Conservation (phyloP, 306 rosid genomes). For the Echinosophora koreensis region DNA sequence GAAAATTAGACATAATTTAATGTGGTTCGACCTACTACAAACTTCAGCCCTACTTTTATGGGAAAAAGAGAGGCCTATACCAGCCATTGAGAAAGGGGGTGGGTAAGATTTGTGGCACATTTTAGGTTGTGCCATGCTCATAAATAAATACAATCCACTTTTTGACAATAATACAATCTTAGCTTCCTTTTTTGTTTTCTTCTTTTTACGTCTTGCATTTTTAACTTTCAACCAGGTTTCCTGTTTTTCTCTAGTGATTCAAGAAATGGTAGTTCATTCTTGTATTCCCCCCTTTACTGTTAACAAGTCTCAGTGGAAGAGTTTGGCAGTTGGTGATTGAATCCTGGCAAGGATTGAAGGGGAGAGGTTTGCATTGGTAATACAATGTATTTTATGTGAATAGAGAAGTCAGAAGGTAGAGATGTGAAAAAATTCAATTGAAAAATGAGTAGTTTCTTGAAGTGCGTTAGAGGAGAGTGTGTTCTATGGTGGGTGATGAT, state of each 20-base stretch:
- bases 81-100: too few relatives aligned
- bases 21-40: too few relatives aligned
- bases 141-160: too few relatives aligned
- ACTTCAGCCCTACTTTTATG: too few relatives aligned
- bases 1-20: too few relatives aligned
- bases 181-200: background rate
- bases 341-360: background rate
- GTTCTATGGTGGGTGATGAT: slow-evolving; percentile 31
- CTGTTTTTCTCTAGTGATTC: background rate
- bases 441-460: background rate
- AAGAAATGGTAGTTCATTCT: background rate
- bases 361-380: background rate
- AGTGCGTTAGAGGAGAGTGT: background rate
- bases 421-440: background rate
- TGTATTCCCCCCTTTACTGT: background rate
- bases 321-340: background rate
- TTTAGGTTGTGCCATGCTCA: too few relatives aligned
- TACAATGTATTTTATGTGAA: background rate
- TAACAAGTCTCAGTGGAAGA: background rate
- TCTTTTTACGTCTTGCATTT: background rate
- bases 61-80: too few relatives aligned
- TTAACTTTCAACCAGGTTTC: background rate
- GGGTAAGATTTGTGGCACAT: too few relatives aligned
- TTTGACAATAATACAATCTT: too few relatives aligned
- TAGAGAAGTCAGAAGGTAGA: background rate